Evolutionary conservation across 164 flowering plant genomes (phyloP).

Genomic region (Saururus chinensis): DNA sequence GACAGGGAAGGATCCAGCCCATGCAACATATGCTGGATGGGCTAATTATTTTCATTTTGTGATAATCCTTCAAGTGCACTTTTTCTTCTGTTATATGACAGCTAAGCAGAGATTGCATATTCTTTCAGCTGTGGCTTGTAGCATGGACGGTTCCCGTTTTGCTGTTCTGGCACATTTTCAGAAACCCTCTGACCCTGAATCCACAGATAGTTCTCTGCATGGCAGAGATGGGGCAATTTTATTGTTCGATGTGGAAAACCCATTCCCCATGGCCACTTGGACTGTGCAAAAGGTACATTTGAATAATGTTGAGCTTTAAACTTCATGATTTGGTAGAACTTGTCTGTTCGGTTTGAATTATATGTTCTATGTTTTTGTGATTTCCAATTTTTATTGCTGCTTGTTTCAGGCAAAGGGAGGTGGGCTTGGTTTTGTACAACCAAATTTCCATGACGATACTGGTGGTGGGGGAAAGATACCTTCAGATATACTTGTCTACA

Average conservation of each 20-base stretch:
- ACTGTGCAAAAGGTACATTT: conserved; percentile 58
- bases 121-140: conserved; percentile 54
- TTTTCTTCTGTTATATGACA: background rate
- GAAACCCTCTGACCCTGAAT: conserved; percentile 12
- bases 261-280: conserved; percentile 73
- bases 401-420: conserved; percentile 67
- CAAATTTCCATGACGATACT: conserved; percentile 16
- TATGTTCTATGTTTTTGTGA: background rate
- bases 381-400: background rate
- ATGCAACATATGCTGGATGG: conserved; percentile 3
- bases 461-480: conserved; percentile 19
- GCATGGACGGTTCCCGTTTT: conserved; percentile 38
- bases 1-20: too few relatives aligned
- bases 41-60: background rate
- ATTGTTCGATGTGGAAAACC: conserved; percentile 44
- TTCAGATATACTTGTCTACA: conserved; percentile 41
- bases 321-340: background rate
- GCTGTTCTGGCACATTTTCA: conserved; percentile 67
- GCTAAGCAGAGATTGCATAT: background rate
- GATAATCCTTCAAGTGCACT: background rate
- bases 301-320: background rate
- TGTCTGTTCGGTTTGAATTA: background rate
- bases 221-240: conserved; percentile 61
- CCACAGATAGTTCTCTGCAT: conserved; percentile 13
- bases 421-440: conserved; percentile 48